Percentiles rank a stretch among this genome's conserved stretches.
Evolutionary conservation across 768 basidiomycete species (phyloP).

Genomic region (Glaciozyma martinii): DNA sequence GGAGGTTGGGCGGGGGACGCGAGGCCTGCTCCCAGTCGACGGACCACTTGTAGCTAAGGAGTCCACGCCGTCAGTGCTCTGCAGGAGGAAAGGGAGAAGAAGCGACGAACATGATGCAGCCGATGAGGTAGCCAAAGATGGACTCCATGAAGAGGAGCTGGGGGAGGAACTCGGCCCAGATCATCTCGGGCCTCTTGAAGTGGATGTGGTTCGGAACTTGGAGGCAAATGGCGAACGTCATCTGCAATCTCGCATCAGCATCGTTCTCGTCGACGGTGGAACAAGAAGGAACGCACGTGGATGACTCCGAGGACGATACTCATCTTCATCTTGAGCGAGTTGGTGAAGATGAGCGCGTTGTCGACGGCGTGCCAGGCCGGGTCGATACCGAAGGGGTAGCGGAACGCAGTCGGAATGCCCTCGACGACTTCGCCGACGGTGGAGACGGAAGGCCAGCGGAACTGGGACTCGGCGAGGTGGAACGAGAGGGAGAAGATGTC

Average conservation of each 20-base stretch:
- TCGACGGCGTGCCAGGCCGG: conserved; percentile 90
- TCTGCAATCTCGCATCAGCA: conserved; percentile 47
- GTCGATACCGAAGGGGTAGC: conserved; percentile 91
- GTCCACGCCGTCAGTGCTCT: background rate
- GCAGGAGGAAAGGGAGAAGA: background rate
- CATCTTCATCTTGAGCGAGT: conserved; percentile 99
- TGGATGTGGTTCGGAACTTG: conserved; percentile 91
- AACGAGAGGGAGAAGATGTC: conserved; percentile 90
- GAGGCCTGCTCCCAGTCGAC: conserved; percentile 73
- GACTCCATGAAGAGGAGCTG: conserved; percentile 96
- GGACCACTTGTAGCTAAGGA: conserved; percentile 78
- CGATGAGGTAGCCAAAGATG: conserved; percentile 62
- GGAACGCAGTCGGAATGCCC: conserved; percentile 50
- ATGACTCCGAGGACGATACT: conserved; percentile 90
- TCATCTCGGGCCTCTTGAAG: conserved; percentile 76
- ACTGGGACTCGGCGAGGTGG: conserved; percentile 77
- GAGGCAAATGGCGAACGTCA: conserved; percentile 95
- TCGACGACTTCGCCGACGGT: conserved; percentile 46
- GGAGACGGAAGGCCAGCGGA: conserved; percentile 58
- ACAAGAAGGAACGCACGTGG: conserved; percentile 58
- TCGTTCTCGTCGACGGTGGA: background rate
- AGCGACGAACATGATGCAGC: conserved; percentile 24
- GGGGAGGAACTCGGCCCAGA: conserved; percentile 91
- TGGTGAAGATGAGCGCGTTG: conserved; percentile 84
- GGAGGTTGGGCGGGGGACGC: conserved; percentile 69